Percentiles rank a stretch among this genome's conserved stretches.
Evolutionary conservation across 1,284 basidiomycete species (phyloP).

Genomic region (Cryptococcus hybrid): DNA sequence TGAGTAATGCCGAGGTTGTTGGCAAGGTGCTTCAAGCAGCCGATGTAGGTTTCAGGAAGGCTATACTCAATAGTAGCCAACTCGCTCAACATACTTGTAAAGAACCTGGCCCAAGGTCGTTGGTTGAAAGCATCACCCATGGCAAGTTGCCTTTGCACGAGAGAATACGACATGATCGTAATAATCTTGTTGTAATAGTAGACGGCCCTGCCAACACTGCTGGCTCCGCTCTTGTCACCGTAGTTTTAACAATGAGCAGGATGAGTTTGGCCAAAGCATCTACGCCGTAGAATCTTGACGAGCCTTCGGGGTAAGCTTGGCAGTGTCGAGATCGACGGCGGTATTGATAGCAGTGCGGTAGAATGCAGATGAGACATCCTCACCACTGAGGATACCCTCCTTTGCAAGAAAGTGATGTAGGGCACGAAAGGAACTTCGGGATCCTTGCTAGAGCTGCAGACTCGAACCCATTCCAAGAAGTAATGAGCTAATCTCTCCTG

Average conservation of each 20-base stretch:
- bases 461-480: conserved; percentile 83
- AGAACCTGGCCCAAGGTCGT: conserved; percentile 98
- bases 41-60: conserved; percentile 83
- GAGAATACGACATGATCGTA: conserved; percentile 92
- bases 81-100: conserved; percentile 94
- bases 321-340: conserved; percentile 87
- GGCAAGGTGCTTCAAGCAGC: conserved; percentile 82
- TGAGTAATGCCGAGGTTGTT: conserved; percentile 96
- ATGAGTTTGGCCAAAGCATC: conserved; percentile 95
- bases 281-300: conserved; percentile 80
- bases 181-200: conserved; percentile 98
- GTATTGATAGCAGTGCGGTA: conserved; percentile 97
- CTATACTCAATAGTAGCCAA: conserved; percentile 78
- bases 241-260: conserved; percentile 99
- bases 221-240: conserved; percentile 65
- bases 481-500: conserved; percentile 59
- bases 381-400: conserved; percentile 93
- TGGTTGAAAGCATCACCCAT: conserved; percentile 89
- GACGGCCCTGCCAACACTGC: conserved; percentile 81
- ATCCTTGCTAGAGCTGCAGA: conserved; percentile 70
- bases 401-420: conserved; percentile 95
- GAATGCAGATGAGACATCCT: conserved; percentile 96
- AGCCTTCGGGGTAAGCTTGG: conserved; percentile 76
- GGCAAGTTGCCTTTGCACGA: conserved; percentile 94
- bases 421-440: conserved; percentile 96